These are phyloP conservation scores for Bathelium albidoporum DNA, from an alignment of 495 filamentous ascomycete genomes.

Conservation along the genomic window DNA sequence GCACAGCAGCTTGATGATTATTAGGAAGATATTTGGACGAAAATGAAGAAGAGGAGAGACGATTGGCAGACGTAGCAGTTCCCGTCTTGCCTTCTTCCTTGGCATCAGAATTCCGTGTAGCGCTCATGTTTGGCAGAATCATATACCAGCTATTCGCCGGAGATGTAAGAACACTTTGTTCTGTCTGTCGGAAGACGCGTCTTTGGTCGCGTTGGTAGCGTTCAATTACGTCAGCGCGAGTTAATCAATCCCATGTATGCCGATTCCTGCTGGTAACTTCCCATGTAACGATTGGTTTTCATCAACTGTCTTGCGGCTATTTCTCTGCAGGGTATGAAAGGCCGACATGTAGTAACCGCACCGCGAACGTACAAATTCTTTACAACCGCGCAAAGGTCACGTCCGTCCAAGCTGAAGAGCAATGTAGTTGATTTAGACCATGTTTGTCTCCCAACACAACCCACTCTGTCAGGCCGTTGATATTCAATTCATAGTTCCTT, in stretches of 20 bases:
- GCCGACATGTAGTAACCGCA: not conserved
- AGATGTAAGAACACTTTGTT: no score
- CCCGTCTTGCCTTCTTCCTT: slow-evolving; percentile 10
- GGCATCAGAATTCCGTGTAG: slow-evolving; percentile 8
- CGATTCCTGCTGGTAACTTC: no score
- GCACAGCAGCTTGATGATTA: slow-evolving; percentile 1
- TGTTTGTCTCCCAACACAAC: slow-evolving; percentile 11
- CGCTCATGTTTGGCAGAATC: not conserved
- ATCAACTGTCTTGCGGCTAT: no score
- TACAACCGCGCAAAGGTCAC: not conserved
- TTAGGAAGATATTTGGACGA: slow-evolving; percentile 28
- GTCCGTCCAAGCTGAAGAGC: slow-evolving; percentile 10
- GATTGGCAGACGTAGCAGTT: not conserved
- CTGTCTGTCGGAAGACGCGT: not conserved
- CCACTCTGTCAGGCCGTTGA: not conserved
- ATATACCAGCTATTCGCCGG: no score
- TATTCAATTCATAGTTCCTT: slow-evolving; percentile 44
- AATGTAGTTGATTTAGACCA: slow-evolving; percentile 30
- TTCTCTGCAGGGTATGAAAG: not conserved
- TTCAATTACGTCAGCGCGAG: not conserved
- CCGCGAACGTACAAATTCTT: not conserved
- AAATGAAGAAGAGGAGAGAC: slow-evolving; percentile 3
- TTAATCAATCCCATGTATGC: no score
- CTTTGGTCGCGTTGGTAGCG: no score
- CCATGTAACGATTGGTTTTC: no score